phyloP scores from a whole-genome alignment of 108 stramenopile genomes.

The Cyclotella cryptica region DNA sequence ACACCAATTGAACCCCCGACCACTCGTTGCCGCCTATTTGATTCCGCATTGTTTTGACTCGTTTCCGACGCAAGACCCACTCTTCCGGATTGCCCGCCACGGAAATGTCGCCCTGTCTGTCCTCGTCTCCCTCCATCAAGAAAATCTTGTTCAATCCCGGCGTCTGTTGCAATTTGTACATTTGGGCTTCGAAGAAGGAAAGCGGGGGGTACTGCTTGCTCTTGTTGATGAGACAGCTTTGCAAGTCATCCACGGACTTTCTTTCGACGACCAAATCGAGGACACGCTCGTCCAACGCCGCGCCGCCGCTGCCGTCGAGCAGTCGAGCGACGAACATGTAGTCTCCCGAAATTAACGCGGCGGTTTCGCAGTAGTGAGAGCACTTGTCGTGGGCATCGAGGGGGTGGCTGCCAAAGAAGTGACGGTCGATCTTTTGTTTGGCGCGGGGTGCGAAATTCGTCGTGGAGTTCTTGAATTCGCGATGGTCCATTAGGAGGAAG shows the following conservation, averaged over 20 bases:
- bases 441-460: slow-evolving; percentile 16
- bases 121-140: slow-evolving; percentile 45
- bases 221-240: slow-evolving; percentile 17
- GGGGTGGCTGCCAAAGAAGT: slow-evolving; percentile 7
- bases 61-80: slow-evolving; percentile 16
- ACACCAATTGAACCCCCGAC: slow-evolving; percentile 27
- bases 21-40: slow-evolving; percentile 24
- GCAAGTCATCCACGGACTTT: slow-evolving; percentile 42
- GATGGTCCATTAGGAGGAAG: slow-evolving; percentile 26
- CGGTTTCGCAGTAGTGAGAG: slow-evolving; percentile 20
- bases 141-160: slow-evolving; percentile 21
- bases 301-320: slow-evolving; percentile 20
- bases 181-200: slow-evolving; percentile 47
- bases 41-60: slow-evolving; percentile 37
- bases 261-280: slow-evolving; percentile 44
- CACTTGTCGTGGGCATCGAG: not conserved
- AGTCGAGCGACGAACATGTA: slow-evolving; percentile 44
- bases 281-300: slow-evolving; percentile 39
- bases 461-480: slow-evolving; percentile 17
- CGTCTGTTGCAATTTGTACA: slow-evolving; percentile 44
- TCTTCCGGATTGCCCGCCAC: slow-evolving; percentile 11
- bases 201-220: slow-evolving; percentile 35
- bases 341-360: slow-evolving; percentile 33
- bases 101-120: slow-evolving; percentile 2
- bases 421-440: slow-evolving; percentile 25